Evolutionary conservation across 163 green algal genomes (phyloP), one percentile per base, ranked within the genome.

Genomic region (Volvox carteri): DNA sequence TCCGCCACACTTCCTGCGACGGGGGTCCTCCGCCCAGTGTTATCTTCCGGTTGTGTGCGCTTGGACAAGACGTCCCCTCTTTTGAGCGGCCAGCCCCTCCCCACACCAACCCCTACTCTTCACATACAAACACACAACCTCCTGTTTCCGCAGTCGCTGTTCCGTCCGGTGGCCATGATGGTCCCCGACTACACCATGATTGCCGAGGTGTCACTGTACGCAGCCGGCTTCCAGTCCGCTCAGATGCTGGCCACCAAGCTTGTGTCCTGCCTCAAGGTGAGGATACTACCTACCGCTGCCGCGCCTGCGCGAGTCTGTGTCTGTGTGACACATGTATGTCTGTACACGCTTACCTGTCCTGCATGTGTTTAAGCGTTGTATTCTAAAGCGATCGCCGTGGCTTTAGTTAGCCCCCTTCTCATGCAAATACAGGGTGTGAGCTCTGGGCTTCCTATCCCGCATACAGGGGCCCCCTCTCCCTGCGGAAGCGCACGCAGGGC

Each of bases 111-210:
- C 42, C 42, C 42, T 42, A 19, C 72, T 39, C 42, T 5, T 42
- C 72, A 41, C 72, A 41, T 39, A 41, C 74, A 12, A 60, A 60
- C 50, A 60, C 50, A 12, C 50, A 60, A 60, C 50, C 50, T 25
- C 50, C 50, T 16, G 16, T 60, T 25, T 60, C 14, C 58, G 18
- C 85, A 95, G 92, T 94, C 94, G 8, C 93, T 98, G 54, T 98
- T 98, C 94, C 89, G 95, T 25, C 94, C 94, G 37, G 93, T 97
- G 78, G 90, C 93, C n/a, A 98, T 98, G 95, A 98, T 97, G 95
- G 95, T 97, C 16, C 95, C 95, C 50, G 94, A 98, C 91, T 97
- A 97, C 78, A 93, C 90, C 0, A 90, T 98, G 33, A 95, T 97
- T 21, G 95, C 95, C 0, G 92, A 96, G 85, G 90, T 93, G 88